Conservation (phyloP, 129 eudicot species). For the Lactuca saligna region DNA sequence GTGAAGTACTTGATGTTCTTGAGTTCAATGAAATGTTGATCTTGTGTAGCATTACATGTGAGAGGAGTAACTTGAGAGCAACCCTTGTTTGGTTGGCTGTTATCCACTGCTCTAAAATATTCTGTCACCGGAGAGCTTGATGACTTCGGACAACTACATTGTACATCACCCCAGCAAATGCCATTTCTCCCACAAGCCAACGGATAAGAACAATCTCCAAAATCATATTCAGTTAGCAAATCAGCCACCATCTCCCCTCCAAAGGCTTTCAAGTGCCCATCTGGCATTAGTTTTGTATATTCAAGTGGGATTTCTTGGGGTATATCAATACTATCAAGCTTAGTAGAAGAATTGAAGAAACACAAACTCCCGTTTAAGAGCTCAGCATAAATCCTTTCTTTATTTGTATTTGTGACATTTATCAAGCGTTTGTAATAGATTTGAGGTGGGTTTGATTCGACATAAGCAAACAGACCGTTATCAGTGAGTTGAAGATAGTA, state of each 20-base stretch:
- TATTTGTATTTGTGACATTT: too few species aligned
- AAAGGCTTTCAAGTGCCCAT: background rate
- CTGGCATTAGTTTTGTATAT: background rate
- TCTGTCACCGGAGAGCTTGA: background rate
- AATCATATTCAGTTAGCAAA: background rate
- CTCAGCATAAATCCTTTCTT: too few species aligned
- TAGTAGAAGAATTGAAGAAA: too few species aligned
- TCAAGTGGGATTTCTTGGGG: background rate
- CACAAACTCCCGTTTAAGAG: too few species aligned
- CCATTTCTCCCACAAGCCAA: background rate
- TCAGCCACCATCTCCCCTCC: background rate
- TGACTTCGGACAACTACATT: background rate
- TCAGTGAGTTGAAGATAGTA: background rate
- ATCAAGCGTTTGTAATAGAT: background rate
- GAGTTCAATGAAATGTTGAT: background rate
- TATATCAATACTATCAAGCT: background rate
- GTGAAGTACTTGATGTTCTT: background rate
- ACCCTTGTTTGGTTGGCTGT: background rate
- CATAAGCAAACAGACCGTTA: conserved; percentile 18
- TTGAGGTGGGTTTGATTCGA: conserved; percentile 19
- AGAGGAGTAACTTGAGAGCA: too few species aligned
- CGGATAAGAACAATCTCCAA: background rate
- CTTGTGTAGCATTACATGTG: background rate
- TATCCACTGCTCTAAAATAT: background rate
- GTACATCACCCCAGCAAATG: background rate